These are phyloP conservation scores for Coelastrella sp. DNA, from an alignment of 139 green algal species.

Conservation along the genomic window DNA sequence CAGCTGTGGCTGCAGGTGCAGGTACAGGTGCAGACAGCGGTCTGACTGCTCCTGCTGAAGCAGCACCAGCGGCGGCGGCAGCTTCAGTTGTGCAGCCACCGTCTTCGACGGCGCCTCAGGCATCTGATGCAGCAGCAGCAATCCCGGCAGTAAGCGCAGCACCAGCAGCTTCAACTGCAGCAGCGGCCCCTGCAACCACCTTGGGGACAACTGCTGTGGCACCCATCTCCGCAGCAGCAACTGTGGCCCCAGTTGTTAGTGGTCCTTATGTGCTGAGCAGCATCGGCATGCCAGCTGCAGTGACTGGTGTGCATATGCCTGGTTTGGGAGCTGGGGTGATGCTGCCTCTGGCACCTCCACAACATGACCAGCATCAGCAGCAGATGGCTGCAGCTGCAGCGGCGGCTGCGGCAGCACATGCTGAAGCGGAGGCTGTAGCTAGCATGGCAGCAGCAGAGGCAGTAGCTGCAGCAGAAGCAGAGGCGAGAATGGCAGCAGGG, in stretches of 20 bases:
- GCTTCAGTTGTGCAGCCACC: no score
- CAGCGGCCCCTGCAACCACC: not conserved
- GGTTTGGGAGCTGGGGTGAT: not conserved
- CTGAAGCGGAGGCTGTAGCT: conserved; percentile 28
- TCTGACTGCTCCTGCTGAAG: not conserved
- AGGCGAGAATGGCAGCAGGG: not conserved
- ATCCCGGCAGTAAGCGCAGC: no score
- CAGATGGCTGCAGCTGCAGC: not conserved
- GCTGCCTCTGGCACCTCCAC: not conserved
- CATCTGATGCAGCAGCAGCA: no score
- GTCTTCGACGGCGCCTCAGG: no score
- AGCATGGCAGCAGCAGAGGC: conserved; percentile 17
- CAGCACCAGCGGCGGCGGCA: not conserved
- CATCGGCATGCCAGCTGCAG: not conserved
- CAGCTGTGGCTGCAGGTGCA: not conserved
- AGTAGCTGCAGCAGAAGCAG: conserved; percentile 34
- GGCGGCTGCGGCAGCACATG: conserved; percentile 23
- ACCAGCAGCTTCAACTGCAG: not conserved
- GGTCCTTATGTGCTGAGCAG: not conserved
- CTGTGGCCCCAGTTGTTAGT: not conserved
- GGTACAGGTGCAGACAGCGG: not conserved
- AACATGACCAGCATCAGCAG: conserved; percentile 15
- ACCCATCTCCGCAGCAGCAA: no score
- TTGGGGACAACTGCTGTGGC: no score
- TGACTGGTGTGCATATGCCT: not conserved